A percentile compares a stretch with the other conserved stretches of the same genome.
Conservation (phyloP, 176 grass and related monocot species). For the Aechmea fasciata region DNA sequence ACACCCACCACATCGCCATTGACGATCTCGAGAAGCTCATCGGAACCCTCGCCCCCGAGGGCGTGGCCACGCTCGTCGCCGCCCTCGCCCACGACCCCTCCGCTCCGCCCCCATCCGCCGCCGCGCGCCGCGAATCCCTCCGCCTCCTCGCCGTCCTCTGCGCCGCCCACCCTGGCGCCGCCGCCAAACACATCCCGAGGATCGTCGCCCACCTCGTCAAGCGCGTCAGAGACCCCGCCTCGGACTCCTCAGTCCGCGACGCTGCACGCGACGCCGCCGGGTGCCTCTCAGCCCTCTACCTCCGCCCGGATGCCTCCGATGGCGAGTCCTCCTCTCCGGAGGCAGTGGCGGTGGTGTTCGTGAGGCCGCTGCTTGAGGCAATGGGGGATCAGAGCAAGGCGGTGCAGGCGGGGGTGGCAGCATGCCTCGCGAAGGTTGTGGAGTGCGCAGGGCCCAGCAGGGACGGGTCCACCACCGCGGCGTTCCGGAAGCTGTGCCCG, state of each 20-base stretch:
- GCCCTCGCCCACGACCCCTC: conserved; percentile 49
- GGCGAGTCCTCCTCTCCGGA: not conserved
- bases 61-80: conserved; percentile 74
- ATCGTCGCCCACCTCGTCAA: conserved; percentile 59
- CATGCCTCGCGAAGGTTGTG: conserved; percentile 71
- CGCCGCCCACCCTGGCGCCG: conserved; percentile 40
- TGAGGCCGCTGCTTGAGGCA: conserved; percentile 80
- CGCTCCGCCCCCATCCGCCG: conserved; percentile 21
- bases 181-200: conserved; percentile 57
- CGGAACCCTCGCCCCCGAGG: conserved; percentile 50
- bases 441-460: conserved; percentile 30
- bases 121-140: conserved; percentile 49
- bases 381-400: conserved; percentile 89
- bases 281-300: conserved; percentile 32
- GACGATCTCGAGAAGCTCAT: conserved; percentile 89
- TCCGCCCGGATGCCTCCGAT: no score
- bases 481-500: conserved; percentile 71
- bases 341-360: conserved; percentile 43
- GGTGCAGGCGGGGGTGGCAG: conserved; percentile 69
- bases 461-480: not conserved
- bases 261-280: conserved; percentile 55
- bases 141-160: conserved; percentile 68
- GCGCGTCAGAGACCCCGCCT: conserved; percentile 64
- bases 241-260: conserved; percentile 74
- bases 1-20: conserved; percentile 86